Evolutionary conservation across 306 rosid genomes (phyloP), one percentile per base, ranked within the genome.

Genomic region (Delonix regia): DNA sequence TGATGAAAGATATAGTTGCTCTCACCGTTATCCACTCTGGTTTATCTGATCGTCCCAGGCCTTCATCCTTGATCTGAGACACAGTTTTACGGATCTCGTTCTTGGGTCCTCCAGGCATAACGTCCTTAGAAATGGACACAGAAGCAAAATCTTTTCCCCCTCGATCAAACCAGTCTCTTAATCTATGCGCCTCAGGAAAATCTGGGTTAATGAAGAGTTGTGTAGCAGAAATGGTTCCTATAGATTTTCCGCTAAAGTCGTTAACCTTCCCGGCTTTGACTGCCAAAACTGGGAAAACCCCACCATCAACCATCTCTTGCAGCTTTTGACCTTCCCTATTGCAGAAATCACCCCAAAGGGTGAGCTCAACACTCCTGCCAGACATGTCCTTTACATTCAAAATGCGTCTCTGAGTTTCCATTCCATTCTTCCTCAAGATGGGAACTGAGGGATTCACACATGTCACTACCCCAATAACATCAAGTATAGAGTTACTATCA

Each of bases 331-430:
- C 99, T 87, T 95, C 99, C 87, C 89, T 87, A 59, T 95, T 95
- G 89, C 99, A 95, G 79, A 93, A 88, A 44, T 95, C 98, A 7
- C 99, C 99, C 99, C 99, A 95, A 28, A 95, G 90, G 62, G 98
- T 95, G 65, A 95, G 74, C 88, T 95, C 99, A 62, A 96, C 83
- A 65, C 90, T 93, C 84, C 78, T 89, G 52, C 91, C 91, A 21
- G 99, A 96, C 75, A 83, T 68, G 79, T 96, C 99, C 84, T 91
- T 93, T 36, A 96, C 83, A 85, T 86, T 87, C 87, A 93, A 79
- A 83, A 90, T 80, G 81, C 99, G 89, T 86, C 97, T 84, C 75
- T 86, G 97, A 45, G 97, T 96, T 87, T 96, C 99, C 99, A 93
- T 93, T 52, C 99, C 99, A 59, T 93, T 96, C 91, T 96, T 96